Percentiles rank a stretch among this genome's conserved stretches.
These are phyloP conservation scores for Daucus carota DNA, from an alignment of 129 eudicot species.

Conservation along the genomic window DNA sequence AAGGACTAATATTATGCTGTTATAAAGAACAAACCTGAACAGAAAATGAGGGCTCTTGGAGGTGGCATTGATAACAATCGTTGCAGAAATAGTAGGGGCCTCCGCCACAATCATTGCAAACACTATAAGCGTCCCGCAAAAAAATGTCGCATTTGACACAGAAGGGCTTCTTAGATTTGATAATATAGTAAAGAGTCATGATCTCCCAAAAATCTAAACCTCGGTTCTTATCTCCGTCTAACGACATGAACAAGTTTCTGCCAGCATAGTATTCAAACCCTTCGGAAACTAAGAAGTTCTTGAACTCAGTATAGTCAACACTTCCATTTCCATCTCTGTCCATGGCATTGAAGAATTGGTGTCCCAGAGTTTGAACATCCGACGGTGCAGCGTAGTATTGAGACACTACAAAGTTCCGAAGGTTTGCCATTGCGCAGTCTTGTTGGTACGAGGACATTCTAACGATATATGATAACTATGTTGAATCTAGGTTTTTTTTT, in stretches of 20 bases:
- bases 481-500: too few relatives aligned
- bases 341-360: conserved; percentile 3
- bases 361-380: not conserved
- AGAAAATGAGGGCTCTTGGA: not conserved
- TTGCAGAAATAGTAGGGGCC: not conserved
- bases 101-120: conserved; percentile 29
- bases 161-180: conserved; percentile 48
- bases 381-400: not conserved
- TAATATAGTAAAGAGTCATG: conserved; percentile 41
- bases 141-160: conserved; percentile 14
- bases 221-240: conserved; percentile 31
- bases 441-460: not conserved
- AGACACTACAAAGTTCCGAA: not conserved
- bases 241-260: conserved; percentile 23
- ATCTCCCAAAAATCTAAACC: conserved; percentile 42
- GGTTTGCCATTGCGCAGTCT: conserved; percentile 4
- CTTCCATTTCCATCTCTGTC: conserved; percentile 19
- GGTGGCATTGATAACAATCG: not conserved
- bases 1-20: too few relatives aligned
- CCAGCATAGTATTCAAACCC: conserved; percentile 25
- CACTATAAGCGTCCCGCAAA: conserved; percentile 19
- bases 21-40: not conserved
- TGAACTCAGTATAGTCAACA: conserved; percentile 24
- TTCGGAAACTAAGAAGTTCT: conserved; percentile 26
- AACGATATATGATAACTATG: too few relatives aligned